Conservation (phyloP, 139 green algal genomes). For the Yamagishiella unicocca region DNA sequence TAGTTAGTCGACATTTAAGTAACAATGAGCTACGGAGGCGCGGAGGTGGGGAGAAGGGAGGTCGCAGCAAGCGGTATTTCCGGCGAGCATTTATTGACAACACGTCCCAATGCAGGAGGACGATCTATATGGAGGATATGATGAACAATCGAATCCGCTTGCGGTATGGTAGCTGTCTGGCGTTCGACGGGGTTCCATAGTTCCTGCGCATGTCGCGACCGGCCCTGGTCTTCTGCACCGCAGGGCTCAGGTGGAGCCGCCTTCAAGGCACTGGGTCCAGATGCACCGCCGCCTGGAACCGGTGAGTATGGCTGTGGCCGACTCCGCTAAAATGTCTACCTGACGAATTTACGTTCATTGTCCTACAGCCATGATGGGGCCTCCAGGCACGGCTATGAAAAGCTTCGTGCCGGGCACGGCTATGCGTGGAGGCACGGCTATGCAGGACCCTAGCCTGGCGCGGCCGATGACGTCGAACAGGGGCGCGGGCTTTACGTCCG, state of each 20-base stretch:
- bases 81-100: background rate
- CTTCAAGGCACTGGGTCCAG: slow-evolving; percentile 53
- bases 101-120: slow-evolving; percentile 56
- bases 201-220: slow-evolving; percentile 12
- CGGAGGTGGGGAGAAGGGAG: slow-evolving; percentile 4
- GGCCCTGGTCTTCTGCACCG: background rate
- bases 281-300: slow-evolving; percentile 39
- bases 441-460: slow-evolving; percentile 40
- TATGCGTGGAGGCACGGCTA: slow-evolving; percentile 43
- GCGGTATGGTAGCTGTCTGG: slow-evolving; percentile 4
- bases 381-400: slow-evolving; percentile 64
- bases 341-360: background rate
- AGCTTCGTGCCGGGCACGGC: slow-evolving; percentile 57
- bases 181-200: background rate
- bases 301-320: slow-evolving; percentile 26
- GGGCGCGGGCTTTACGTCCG: slow-evolving; percentile 75
- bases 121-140: slow-evolving; percentile 78
- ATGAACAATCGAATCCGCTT: slow-evolving; percentile 61
- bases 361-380: slow-evolving; percentile 53
- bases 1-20: background rate
- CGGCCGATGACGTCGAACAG: slow-evolving; percentile 86
- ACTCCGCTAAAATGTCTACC: background rate
- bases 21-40: slow-evolving; percentile 27
- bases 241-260: slow-evolving; percentile 35
- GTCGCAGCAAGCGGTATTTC: background rate